Base-by-base conservation (phyloP, 2,329 filamentous ascomycete genomes). In the Zasmidium citrigriseum region DNA sequence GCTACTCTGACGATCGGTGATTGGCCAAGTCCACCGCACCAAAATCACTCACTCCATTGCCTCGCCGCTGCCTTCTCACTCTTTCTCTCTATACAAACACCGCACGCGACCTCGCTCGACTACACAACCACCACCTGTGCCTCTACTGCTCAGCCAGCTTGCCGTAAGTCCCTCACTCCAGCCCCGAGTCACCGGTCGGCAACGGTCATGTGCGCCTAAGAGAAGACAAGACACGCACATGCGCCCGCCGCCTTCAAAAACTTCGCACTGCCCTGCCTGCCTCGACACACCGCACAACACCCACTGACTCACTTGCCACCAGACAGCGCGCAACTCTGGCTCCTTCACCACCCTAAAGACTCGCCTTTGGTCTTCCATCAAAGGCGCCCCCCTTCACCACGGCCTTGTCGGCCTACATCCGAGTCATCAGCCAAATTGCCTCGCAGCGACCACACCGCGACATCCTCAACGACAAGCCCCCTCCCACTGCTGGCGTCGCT, bases 391-490 rank as follows among this genome's bases (percentile, higher is more conserved):
- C 27, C 34, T 55, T 50, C 73, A 79, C 66, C 66, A 81, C 79
- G 78, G 78, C 77, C 68, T 65, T 65, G 64, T 69, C 71, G 73
- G 75, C 76, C 73, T 67, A 70, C 59, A 69, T 74, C 58, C 70
- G 70, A 55, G 72, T 76, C 67, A 73, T 76, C 70, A 72, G 76
- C 64, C 78, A 80, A 79, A 68, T 78, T 80, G 78, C 76, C 59
- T 75, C 74, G 65, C 71, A 70, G 68, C 73, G 76, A 62, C 73
- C 74, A 56, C 75, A 78, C 58, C 75, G 73, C 64, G 75, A 80
- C 76, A 78, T 79, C 57, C 73, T 77, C 76, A 81, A 82, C 77
- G 76, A 75, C 74, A 73, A 78, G 44, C 79, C 79, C 62, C 67
- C 70, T 70, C 54, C 62, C 23, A 21, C 46, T 20, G 22, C 53